Conservation (phyloP, 2,329 filamentous ascomycete genomes). For the Emergomyces pasteurianus region DNA sequence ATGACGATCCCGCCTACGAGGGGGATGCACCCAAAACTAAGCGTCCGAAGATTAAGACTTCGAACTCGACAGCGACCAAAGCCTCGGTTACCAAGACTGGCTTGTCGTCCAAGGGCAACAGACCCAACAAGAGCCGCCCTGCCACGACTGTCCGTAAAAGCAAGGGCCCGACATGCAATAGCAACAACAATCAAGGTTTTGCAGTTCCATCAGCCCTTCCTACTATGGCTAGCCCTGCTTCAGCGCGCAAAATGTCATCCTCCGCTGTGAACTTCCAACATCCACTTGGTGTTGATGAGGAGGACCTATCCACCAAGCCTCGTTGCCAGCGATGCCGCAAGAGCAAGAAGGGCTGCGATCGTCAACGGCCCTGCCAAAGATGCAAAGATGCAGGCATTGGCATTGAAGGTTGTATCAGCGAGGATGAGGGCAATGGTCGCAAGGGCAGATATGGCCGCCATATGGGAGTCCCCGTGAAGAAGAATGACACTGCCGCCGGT, state of each 20-base stretch:
- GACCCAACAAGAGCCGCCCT: constrained; percentile 24
- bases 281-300: constrained; percentile 57
- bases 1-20: constrained; percentile 30
- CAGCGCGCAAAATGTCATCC: constrained; percentile 37
- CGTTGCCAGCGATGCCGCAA: constrained; percentile 97
- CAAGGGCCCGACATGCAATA: constrained; percentile 19
- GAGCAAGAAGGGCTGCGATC: constrained; percentile 98
- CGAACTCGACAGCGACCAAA: constrained; percentile 22
- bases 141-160: constrained; percentile 26
- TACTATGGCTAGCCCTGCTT: constrained; percentile 20
- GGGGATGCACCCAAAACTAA: constrained; percentile 34
- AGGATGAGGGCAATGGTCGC: constrained; percentile 93
- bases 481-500: constrained; percentile 30
- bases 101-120: constrained; percentile 10
- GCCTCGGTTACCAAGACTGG: constrained; percentile 17
- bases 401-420: constrained; percentile 87
- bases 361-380: constrained; percentile 84
- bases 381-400: constrained; percentile 94
- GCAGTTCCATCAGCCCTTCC: constrained; percentile 44
- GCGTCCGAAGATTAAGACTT: constrained; percentile 41
- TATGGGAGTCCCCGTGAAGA: constrained; percentile 57
- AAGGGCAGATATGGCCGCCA: constrained; percentile 78
- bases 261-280: constrained; percentile 54
- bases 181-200: constrained; percentile 19
- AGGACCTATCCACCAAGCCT: constrained; percentile 87